Evolutionary conservation across 768 basidiomycete genomes (phyloP), one percentile per base, ranked within the genome.

Genomic region (Chalciporus pseudorubinellus): DNA sequence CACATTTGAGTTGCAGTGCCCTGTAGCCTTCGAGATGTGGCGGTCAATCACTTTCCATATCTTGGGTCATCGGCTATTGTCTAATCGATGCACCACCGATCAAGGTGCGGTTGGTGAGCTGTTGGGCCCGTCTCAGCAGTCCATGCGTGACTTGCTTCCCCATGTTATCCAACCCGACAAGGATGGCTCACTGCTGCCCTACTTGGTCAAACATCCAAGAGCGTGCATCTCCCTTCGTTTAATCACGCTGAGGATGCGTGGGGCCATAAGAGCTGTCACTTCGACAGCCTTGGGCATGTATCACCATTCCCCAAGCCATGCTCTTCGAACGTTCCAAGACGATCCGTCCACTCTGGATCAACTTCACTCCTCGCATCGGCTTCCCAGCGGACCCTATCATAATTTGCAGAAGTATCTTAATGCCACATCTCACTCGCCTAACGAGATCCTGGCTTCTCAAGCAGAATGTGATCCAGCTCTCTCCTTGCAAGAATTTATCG

Each of bases 371-470:
- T 69, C 68, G 0, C 58, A 72, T 20, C 36, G 49, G 28, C 59
- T 77, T 4, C 68, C 62, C 0, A 11, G 39, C 4, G 64, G 63
- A n/a, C 56, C 50, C 13, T 78, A 77, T 46, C 2, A 46, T 4
- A 29, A 41, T 12, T 53, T 77, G 26, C 67, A 72, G 45, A 69
- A 63, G 51, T 68, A 70, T 11, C 53, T 76, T 12, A 28, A 50
- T n/a, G 48, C 47, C 0, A 75, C 74, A 3, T 59, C 50, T n/a
- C 71, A 75, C 40, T 68, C 70, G 0, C 59, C 72, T 6, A 80
- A 80, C 43, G 44, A 61, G 13, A 63, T 73, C 38, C 61, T 79
- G n/a, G 69, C 71, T 12, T 51, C 59, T n/a, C 78, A 79, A 53
- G 54, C 60, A 0, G 55, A 64, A 12, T 77, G 75, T 47, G 72